A percentile compares a stretch with the other conserved stretches of the same genome.
phyloP scores from a whole-genome alignment of 2,329 filamentous ascomycete species.

The Periglandula ipomoeae region DNA sequence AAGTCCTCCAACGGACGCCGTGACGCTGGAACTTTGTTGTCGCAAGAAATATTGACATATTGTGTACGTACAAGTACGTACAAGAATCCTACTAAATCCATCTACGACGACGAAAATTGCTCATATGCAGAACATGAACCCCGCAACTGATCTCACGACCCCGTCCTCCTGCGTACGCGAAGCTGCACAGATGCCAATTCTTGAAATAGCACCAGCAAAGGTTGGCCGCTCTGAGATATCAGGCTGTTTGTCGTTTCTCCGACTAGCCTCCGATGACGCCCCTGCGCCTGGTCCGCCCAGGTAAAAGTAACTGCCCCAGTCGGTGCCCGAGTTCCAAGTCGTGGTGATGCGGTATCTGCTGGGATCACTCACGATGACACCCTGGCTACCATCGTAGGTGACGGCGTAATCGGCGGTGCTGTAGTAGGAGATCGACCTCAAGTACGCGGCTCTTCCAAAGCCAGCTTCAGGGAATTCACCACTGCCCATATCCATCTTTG shows the following conservation, averaged over 20 bases:
- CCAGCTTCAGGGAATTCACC: constrained; percentile 14
- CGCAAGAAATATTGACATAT: not conserved
- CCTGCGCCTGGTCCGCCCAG: constrained; percentile 14
- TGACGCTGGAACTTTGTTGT: not conserved
- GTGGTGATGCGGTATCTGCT: constrained; percentile 10
- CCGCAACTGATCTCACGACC: too few species aligned
- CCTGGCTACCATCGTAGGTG: constrained; percentile 7
- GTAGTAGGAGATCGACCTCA: constrained; percentile 12
- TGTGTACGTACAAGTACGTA: not conserved
- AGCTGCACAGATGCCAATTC: not conserved
- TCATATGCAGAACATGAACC: too few species aligned
- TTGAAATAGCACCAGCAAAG: not conserved
- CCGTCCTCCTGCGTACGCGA: too few species aligned
- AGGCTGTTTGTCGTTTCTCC: not conserved
- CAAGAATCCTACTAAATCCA: not conserved
- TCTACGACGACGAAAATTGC: too few species aligned
- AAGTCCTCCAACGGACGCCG: not conserved
- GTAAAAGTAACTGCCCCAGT: constrained; percentile 13
- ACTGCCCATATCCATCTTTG: constrained; percentile 15
- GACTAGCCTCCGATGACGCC: constrained; percentile 12
- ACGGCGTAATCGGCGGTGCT: constrained; percentile 2
- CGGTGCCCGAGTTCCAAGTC: constrained; percentile 9
- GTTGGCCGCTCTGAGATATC: not conserved
- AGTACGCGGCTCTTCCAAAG: constrained; percentile 10
- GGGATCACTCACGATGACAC: constrained; percentile 9